Evolutionary conservation across 176 grass and related monocot genomes (phyloP).

Genomic region (Rhynchospora breviuscula): DNA sequence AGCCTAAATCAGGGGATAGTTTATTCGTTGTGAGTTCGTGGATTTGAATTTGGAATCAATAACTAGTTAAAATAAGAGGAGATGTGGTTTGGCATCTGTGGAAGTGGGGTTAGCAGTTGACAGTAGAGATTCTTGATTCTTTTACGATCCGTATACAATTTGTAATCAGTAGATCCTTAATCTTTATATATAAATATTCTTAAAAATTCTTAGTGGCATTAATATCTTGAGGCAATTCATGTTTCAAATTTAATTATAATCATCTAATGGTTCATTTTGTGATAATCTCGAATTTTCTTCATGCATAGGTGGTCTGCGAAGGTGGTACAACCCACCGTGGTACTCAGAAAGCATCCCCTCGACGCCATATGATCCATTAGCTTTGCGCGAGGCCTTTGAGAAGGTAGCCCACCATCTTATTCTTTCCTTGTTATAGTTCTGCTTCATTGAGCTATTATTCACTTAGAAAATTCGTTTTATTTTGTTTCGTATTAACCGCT

Average conservation of each 20-base stretch:
- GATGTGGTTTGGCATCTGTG: background rate
- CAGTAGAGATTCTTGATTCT: background rate
- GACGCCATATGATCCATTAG: slow-evolving; percentile 69
- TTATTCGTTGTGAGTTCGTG: slow-evolving; percentile 7
- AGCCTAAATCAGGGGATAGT: background rate
- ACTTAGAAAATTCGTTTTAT: slow-evolving; percentile 1
- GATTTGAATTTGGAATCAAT: background rate
- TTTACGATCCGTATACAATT: background rate
- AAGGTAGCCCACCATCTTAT: slow-evolving; percentile 43
- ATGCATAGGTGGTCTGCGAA: slow-evolving; percentile 57
- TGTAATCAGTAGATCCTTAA: background rate
- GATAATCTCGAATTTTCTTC: slow-evolving; percentile 11
- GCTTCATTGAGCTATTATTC: background rate
- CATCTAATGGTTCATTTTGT: background rate
- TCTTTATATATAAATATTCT: background rate
- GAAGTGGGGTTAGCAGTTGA: background rate
- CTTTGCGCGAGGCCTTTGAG: slow-evolving; percentile 71
- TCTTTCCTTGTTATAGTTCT: slow-evolving; percentile 19
- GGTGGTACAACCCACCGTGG: slow-evolving; percentile 96
- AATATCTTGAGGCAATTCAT: background rate
- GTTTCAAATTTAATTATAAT: background rate
- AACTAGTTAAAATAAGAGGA: background rate
- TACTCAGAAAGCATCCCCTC: slow-evolving; percentile 76
- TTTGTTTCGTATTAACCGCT: background rate
- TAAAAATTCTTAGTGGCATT: background rate